Evolutionary conservation across 441 rosid genomes (phyloP).

Genomic region (Euphorbia celastroides): DNA sequence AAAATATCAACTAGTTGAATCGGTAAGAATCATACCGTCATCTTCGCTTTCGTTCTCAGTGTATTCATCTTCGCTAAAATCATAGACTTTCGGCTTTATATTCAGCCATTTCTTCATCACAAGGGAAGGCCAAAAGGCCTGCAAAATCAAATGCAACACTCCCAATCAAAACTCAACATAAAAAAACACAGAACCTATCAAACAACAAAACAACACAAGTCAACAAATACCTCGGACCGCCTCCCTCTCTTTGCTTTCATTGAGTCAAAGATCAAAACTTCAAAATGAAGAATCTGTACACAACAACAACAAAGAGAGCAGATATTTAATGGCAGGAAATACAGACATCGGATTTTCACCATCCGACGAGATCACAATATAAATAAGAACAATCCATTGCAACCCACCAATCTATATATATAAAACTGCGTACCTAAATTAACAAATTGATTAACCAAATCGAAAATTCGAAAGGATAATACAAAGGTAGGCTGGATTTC

Average conservation of each 20-base stretch:
- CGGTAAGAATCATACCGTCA: slow-evolving; percentile 46
- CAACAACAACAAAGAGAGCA: neutral
- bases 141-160: neutral
- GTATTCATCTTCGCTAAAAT: slow-evolving; percentile 82
- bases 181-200: too few species aligned
- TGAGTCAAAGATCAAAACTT: slow-evolving; percentile 5
- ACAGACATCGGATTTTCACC: slow-evolving; percentile 14
- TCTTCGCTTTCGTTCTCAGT: slow-evolving; percentile 95
- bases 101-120: too few species aligned
- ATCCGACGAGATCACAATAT: slow-evolving; percentile 24
- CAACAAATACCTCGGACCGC: too few species aligned
- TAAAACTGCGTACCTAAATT: slow-evolving; percentile 5
- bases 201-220: too few species aligned
- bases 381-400: slow-evolving; percentile 18
- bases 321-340: slow-evolving; percentile 15
- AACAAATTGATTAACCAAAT: neutral
- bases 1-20: neutral
- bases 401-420: slow-evolving; percentile 6
- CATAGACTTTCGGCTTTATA: too few species aligned
- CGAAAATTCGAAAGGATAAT: too few species aligned
- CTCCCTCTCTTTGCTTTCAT: too few species aligned
- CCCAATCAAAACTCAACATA: slow-evolving; percentile 15
- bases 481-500: too few species aligned
- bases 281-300: neutral
- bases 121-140: too few species aligned